Base-by-base conservation (phyloP, 371 early-diverging fungal genomes). In the Mucor circinelloides region DNA sequence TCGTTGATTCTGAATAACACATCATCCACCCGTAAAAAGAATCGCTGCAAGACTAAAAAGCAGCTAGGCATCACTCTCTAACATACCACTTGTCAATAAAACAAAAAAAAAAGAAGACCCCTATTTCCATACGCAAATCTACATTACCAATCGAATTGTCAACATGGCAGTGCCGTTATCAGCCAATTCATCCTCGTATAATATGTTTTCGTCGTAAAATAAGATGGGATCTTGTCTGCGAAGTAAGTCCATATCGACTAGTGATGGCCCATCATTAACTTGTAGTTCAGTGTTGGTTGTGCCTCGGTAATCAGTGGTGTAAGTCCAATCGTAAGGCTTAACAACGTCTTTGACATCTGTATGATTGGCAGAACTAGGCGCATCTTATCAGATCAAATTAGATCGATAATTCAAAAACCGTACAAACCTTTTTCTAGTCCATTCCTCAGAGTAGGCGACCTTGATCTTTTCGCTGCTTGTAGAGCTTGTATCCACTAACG, bases 291-390 rank as follows among this genome's bases (percentile, higher is more conserved):
- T 44, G 6, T 60, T 58, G 56, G 78, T 21, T 1, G 90, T 85
- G 6, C 97, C 97, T 44, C 71, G 72, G 80, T 97, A 96, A 13
- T 75, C 76, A 13, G 96, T 93, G 5, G 93, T 80, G 66, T 92
- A 96, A 0, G 97, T 97, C 98, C 98, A 98, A 73, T 98, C 97
- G 69, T 94, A 98, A 1, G 97, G 95, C 66, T 93, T 94, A 52
- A 93, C 82, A 1, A 93, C 89, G 60, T 92, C 89, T 58, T 90
- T 90, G 57, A 95, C 88, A 67, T 93, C 90, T 55, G 86, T 87
- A 69, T 87, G 86, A 67, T 88, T 88, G 25, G 70, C 79, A 60
- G 79, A 70, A 65, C 83, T 82, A 58, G 55, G 1, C 23, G 44
- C 1, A 55, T 40, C n/a, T 55, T 21, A 56, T 17, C 58, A 25